Evolutionary conservation across 169 alveolate genomes (phyloP).

Genomic region (Plasmodium adleri): DNA sequence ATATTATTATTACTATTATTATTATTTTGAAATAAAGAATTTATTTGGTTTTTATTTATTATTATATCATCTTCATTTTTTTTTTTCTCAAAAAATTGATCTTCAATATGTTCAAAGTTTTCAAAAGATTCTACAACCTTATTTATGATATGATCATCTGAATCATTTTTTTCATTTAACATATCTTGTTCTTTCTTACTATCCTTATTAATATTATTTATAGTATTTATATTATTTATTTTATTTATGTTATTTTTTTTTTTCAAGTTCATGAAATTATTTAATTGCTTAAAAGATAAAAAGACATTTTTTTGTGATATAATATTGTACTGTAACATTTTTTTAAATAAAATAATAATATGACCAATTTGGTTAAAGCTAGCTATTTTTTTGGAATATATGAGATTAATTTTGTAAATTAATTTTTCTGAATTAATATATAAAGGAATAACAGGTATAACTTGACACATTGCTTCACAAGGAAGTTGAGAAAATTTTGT

Average conservation of each 20-base stretch:
- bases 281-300: conserved; percentile 38
- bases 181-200: not conserved
- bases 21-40: not conserved
- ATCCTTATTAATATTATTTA: not conserved
- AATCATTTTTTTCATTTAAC: not conserved
- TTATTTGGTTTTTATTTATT: not conserved
- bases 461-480: conserved; percentile 68
- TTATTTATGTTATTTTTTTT: not conserved
- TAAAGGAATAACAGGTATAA: conserved; percentile 56
- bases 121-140: conserved; percentile 23
- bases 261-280: conserved; percentile 46
- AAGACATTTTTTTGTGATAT: conserved; percentile 72
- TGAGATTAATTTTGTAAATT: conserved; percentile 48
- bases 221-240: conserved; percentile 1
- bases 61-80: conserved; percentile 4
- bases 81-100: not conserved
- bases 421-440: conserved; percentile 52
- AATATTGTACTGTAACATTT: conserved; percentile 52
- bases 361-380: conserved; percentile 61
- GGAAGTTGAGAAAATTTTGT: conserved; percentile 66
- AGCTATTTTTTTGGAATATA: conserved; percentile 71
- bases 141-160: conserved; percentile 23
- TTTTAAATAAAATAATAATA: conserved; percentile 50
- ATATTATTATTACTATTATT: not conserved
- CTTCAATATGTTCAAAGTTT: not conserved